phyloP scores from a whole-genome alignment of 192 early-diverging fungal species.

The Spizellomyces sp. region DNA sequence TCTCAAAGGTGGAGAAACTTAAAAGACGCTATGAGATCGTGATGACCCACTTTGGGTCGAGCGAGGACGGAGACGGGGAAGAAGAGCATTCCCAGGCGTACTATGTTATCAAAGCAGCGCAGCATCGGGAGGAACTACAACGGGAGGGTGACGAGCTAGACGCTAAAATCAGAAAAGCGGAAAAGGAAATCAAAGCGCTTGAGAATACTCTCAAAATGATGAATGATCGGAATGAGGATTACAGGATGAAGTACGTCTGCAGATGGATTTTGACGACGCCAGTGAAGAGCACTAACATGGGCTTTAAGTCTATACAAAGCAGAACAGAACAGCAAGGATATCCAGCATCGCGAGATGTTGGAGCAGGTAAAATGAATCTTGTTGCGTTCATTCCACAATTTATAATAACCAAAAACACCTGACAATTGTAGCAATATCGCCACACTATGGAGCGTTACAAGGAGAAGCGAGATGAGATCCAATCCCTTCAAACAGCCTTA shows the following conservation, averaged over 20 bases:
- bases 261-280: slow-evolving; percentile 10
- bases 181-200: slow-evolving; percentile 65
- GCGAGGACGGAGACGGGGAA: slow-evolving; percentile 26
- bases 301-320: slow-evolving; percentile 52
- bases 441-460: slow-evolving; percentile 59
- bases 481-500: slow-evolving; percentile 51
- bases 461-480: slow-evolving; percentile 50
- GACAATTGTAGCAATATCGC: slow-evolving; percentile 47
- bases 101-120: slow-evolving; percentile 64
- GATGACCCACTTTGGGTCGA: slow-evolving; percentile 58
- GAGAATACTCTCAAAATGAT: slow-evolving; percentile 65
- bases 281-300: not conserved
- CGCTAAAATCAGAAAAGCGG: slow-evolving; percentile 58
- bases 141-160: slow-evolving; percentile 63
- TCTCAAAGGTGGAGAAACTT: slow-evolving; percentile 60
- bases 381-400: slow-evolving; percentile 5
- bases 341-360: slow-evolving; percentile 61
- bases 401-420: not conserved
- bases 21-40: slow-evolving; percentile 63
- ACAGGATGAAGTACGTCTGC: slow-evolving; percentile 48
- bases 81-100: slow-evolving; percentile 63
- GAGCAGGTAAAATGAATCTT: slow-evolving; percentile 46
- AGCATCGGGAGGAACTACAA: slow-evolving; percentile 61
- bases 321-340: slow-evolving; percentile 53
- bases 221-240: slow-evolving; percentile 62